Evolutionary conservation across 805 yeast genomes (phyloP).

Genomic region (Candida insectorum): DNA sequence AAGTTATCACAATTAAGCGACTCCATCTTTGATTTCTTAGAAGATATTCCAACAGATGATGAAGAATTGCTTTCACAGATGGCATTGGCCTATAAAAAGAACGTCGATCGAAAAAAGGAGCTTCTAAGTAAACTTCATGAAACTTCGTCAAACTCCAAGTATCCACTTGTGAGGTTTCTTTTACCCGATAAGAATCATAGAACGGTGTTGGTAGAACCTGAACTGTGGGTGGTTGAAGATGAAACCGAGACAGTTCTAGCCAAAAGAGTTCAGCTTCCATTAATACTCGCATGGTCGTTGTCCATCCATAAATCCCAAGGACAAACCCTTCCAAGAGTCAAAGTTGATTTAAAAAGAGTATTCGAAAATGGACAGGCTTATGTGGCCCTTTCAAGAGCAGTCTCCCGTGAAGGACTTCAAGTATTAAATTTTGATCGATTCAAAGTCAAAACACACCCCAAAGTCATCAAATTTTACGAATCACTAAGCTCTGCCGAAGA

Average conservation of each 20-base stretch:
- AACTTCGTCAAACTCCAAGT: constrained; percentile 46
- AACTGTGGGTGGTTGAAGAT: constrained; percentile 77
- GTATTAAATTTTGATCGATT: constrained; percentile 65
- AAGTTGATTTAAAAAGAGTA: constrained; percentile 72
- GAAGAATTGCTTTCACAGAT: constrained; percentile 3
- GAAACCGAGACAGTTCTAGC: constrained; percentile 66
- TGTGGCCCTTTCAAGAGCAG: constrained; percentile 92
- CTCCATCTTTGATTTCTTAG: constrained; percentile 48
- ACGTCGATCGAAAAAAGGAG: constrained; percentile 46
- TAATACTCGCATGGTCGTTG: constrained; percentile 93
- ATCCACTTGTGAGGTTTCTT: constrained; percentile 76
- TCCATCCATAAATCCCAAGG: constrained; percentile 97
- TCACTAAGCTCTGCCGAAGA: constrained; percentile 38
- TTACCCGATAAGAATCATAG: constrained; percentile 67
- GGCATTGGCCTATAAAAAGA: constrained; percentile 17
- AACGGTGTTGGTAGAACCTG: constrained; percentile 77
- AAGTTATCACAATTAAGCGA: constrained; percentile 29
- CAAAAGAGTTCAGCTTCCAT: constrained; percentile 75
- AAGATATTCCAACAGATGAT: constrained; percentile 10
- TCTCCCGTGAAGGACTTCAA: constrained; percentile 76
- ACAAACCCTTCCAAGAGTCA: constrained; percentile 79
- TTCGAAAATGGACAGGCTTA: constrained; percentile 96
- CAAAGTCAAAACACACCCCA: constrained; percentile 66
- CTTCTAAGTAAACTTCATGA: constrained; percentile 41
- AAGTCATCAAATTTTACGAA: constrained; percentile 68